These are phyloP conservation scores for Hymenoscyphus scutula DNA, from an alignment of 2,329 filamentous ascomycete genomes.

Conservation along the genomic window DNA sequence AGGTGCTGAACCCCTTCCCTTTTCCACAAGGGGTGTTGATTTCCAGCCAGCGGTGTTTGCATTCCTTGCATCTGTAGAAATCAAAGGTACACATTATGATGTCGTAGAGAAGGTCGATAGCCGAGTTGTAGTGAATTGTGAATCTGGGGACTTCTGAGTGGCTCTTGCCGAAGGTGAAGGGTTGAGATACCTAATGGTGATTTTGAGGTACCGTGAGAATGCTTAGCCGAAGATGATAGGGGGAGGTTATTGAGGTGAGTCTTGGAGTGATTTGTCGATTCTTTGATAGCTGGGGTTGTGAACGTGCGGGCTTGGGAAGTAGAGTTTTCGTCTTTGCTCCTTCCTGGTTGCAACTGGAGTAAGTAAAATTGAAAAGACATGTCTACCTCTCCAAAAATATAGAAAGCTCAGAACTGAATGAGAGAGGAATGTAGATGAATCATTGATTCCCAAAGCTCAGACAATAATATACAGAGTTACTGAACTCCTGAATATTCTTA, in stretches of 20 bases:
- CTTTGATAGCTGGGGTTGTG: not conserved
- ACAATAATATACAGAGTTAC: not conserved
- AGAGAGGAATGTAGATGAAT: not conserved
- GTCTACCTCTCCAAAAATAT: not conserved
- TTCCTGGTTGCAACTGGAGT: not conserved
- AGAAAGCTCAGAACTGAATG: not conserved
- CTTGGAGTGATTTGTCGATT: not conserved
- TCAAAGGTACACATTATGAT: constrained; percentile 3
- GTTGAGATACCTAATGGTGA: not conserved
- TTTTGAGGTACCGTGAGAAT: not conserved
- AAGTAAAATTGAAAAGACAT: not conserved
- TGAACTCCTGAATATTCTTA: not conserved
- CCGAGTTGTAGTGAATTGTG: not conserved
- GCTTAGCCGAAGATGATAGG: not conserved
- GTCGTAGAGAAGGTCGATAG: too few species aligned
- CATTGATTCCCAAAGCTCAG: not conserved
- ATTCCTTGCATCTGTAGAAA: constrained; percentile 17
- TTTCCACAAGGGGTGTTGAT: constrained; percentile 18
- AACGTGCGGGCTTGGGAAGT: not conserved
- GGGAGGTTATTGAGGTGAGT: not conserved
- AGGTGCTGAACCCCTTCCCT: constrained; percentile 22
- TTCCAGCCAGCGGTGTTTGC: constrained; percentile 17
- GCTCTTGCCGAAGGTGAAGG: not conserved
- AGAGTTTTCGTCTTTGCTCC: not conserved
- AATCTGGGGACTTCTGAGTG: not conserved